A percentile compares a stretch with the other conserved stretches of the same genome.
Evolutionary conservation across 163 green algal species (phyloP).

Genomic region (Coccomyxa subellipsoidea): DNA sequence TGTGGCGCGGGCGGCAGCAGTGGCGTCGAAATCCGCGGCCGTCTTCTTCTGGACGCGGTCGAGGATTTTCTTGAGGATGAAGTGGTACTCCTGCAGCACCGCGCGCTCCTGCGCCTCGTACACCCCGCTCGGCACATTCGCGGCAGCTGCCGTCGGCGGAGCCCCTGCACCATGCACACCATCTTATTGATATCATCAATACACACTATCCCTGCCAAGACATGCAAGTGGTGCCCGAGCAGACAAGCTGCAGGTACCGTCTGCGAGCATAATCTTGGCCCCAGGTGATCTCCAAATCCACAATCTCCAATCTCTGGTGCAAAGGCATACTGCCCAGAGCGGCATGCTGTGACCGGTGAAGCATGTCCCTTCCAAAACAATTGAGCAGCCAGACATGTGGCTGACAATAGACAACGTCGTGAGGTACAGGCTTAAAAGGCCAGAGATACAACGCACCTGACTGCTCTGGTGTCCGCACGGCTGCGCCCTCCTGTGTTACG

Average conservation of each 20-base stretch:
- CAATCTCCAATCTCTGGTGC: no score
- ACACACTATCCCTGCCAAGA: neutral
- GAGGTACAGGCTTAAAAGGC: no score
- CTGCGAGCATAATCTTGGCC: no score
- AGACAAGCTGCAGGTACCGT: no score
- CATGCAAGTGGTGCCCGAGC: neutral
- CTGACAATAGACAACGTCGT: no score
- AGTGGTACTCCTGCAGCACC: conserved; percentile 67
- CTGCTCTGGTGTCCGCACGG: neutral
- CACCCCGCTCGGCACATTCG: conserved; percentile 14
- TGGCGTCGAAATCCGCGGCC: neutral
- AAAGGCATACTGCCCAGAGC: no score
- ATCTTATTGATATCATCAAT: neutral
- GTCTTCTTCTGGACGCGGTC: conserved; percentile 20
- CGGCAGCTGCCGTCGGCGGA: neutral
- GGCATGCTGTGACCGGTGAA: no score
- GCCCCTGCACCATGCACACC: neutral
- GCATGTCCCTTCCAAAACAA: no score
- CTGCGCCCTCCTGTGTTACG: neutral
- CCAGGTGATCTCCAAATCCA: no score
- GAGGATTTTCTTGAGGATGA: conserved; percentile 50
- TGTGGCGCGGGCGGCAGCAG: neutral
- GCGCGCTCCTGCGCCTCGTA: conserved; percentile 58
- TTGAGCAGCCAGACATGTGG: no score
- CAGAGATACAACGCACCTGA: no score